Base-by-base conservation (phyloP, 768 basidiomycete genomes). In the Daedaleopsis nitida region DNA sequence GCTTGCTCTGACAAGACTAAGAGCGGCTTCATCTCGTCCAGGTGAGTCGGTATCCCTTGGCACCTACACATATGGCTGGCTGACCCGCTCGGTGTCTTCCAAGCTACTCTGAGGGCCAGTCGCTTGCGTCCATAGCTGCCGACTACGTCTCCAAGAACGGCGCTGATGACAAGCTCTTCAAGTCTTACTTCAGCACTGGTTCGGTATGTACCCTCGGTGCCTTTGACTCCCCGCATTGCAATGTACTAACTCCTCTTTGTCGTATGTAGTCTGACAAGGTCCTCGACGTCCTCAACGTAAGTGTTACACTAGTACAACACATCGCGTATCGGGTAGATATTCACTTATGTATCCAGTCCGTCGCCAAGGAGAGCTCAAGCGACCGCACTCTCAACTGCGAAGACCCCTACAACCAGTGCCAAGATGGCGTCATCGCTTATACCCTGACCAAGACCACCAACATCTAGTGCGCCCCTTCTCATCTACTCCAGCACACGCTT, bases 381-480 rank as follows among this genome's bases (percentile, higher is more conserved):
- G 68, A 70, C 47, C 73, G 80, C 58, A 79, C 78, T 73, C 68
- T 82, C 60, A 77, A 70, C 71, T 82, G 80, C 68, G 62, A 63
- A 21, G 81, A 81, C 65, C 60, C 69, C n/a, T 75, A 70, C 58
- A 69, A 70, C 42, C 77, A 65, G 17, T 69, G 66, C 58, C 52
- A 53, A 38, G 44, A 19, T 49, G 77, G 77, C 64, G 76, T 80
- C 55, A 78, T 81, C 57, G 80, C 79, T 3, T 81, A 82, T 72
- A 81, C 79, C 32, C 66, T 76, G 58, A 77, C 73, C 49, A 55
- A 77, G 17, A 76, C 79, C 19, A 80, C 78, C 60, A 77, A 80
- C 69, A 78, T 82, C 67, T 81, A 80, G 63, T 64, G 45, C n/a
- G 59, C 44, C 14, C 3, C 39, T 42, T 17, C 44, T 32, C 3